Evolutionary conservation across 2,329 filamentous ascomycete genomes (phyloP).

Genomic region (Talaromyces sp.): DNA sequence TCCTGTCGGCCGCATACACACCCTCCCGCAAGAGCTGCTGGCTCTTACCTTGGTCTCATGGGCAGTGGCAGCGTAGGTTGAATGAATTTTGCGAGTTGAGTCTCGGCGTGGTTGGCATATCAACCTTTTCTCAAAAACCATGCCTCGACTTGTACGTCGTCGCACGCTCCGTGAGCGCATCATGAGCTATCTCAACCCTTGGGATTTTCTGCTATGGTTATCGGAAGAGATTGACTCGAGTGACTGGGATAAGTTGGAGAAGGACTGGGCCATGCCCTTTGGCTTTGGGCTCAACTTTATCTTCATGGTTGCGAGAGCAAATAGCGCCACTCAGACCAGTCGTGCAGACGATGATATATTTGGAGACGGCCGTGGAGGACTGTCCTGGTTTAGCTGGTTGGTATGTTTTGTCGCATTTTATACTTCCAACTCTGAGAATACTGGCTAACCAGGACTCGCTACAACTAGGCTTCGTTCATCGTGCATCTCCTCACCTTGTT

Average conservation of each 20-base stretch:
- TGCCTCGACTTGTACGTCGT: conserved; percentile 77
- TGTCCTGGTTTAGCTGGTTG: conserved; percentile 64
- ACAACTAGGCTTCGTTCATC: conserved; percentile 57
- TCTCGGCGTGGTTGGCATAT: background rate
- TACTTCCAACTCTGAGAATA: background rate
- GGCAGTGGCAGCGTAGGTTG: background rate
- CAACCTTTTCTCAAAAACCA: conserved; percentile 34
- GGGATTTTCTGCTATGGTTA: conserved; percentile 84
- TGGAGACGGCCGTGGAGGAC: conserved; percentile 53
- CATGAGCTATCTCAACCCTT: conserved; percentile 72
- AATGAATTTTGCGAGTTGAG: background rate
- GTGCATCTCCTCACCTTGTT: conserved; percentile 63
- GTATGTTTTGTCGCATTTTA: conserved; percentile 36
- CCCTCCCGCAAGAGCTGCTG: conserved; percentile 1
- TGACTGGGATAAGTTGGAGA: conserved; percentile 76
- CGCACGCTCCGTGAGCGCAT: conserved; percentile 76
- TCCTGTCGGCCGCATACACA: background rate
- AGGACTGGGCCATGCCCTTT: conserved; percentile 67
- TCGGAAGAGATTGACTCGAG: conserved; percentile 89
- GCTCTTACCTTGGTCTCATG: conserved; percentile 7
- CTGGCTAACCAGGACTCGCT: conserved; percentile 4
- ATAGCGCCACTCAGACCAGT: conserved; percentile 49
- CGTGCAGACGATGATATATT: conserved; percentile 74
- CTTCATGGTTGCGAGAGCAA: conserved; percentile 78
- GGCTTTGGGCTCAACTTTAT: conserved; percentile 71